Conservation (phyloP, 371 early-diverging fungal species). For the Ordospora colligata region DNA sequence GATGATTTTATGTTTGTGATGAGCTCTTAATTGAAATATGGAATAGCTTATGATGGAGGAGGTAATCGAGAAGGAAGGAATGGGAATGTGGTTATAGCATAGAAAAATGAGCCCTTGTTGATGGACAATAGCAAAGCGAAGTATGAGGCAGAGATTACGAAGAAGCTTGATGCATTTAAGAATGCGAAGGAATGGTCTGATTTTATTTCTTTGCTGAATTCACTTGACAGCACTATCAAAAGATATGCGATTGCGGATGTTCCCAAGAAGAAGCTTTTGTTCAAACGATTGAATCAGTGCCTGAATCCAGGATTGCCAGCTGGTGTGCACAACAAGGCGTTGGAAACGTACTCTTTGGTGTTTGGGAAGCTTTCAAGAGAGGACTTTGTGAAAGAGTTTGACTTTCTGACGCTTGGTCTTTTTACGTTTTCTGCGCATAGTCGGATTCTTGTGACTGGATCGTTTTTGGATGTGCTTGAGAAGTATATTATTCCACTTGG, state of each 20-base stretch:
- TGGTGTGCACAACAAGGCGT: constrained; percentile 88
- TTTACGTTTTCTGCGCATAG: constrained; percentile 49
- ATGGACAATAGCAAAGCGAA: constrained; percentile 39
- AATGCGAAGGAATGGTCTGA: constrained; percentile 61
- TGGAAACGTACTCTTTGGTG: constrained; percentile 78
- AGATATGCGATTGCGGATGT: constrained; percentile 32
- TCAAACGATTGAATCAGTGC: constrained; percentile 88
- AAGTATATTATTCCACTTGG: constrained; percentile 31
- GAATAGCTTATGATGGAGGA: neutral
- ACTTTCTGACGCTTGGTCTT: constrained; percentile 48
- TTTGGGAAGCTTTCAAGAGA: constrained; percentile 62
- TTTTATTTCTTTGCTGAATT: constrained; percentile 53
- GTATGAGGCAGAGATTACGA: constrained; percentile 50
- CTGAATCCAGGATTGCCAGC: constrained; percentile 92
- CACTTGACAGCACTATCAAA: constrained; percentile 46
- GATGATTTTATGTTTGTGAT: neutral
- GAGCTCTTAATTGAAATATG: neutral
- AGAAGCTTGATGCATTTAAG: constrained; percentile 59
- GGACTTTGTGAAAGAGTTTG: constrained; percentile 27
- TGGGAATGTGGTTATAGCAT: constrained; percentile 18
- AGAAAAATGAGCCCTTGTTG: neutral
- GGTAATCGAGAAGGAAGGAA: constrained; percentile 38
- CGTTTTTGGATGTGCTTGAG: constrained; percentile 50
- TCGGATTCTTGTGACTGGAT: constrained; percentile 32
- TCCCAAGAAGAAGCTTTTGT: constrained; percentile 74